Evolutionary conservation across 1,284 basidiomycete species (phyloP).

Genomic region (Phlebopus sp.): DNA sequence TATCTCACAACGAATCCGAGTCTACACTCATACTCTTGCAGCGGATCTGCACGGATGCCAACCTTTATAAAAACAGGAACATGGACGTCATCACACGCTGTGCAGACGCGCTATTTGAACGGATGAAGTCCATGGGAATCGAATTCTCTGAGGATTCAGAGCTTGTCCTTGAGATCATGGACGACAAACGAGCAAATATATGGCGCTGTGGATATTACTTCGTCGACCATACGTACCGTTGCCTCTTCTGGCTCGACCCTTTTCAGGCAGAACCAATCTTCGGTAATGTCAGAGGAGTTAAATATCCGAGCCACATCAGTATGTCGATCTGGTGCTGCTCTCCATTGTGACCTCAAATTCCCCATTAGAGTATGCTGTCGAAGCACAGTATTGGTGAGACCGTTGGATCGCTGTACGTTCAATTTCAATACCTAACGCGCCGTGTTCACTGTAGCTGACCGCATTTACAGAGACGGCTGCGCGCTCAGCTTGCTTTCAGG

Average conservation of each 20-base stretch:
- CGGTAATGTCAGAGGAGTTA: slow-evolving; percentile 3
- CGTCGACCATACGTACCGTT: slow-evolving; percentile 2
- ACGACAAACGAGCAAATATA: neutral
- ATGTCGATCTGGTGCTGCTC: neutral
- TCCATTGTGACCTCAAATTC: neutral
- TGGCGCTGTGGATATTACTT: slow-evolving; percentile 10
- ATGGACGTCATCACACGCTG: neutral
- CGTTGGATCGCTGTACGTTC: neutral
- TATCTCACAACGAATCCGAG: neutral
- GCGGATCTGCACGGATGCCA: slow-evolving; percentile 10
- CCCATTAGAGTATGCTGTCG: slow-evolving; percentile 41
- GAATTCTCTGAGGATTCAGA: neutral
- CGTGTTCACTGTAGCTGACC: neutral
- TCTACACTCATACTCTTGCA: neutral
- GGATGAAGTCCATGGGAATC: neutral
- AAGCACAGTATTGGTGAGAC: slow-evolving; percentile 46
- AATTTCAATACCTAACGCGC: neutral
- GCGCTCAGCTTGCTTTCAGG: slow-evolving; percentile 28
- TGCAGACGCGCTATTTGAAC: slow-evolving; percentile 3
- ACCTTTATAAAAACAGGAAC: slow-evolving; percentile 2
- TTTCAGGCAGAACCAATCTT: slow-evolving; percentile 3
- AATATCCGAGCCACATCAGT: slow-evolving; percentile 1
- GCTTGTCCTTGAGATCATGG: slow-evolving; percentile 4
- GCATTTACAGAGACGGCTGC: neutral
- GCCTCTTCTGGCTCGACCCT: slow-evolving; percentile 5